Percentiles rank a stretch among this genome's conserved stretches.
Evolutionary conservation across 257 asterid genomes (phyloP).

Genomic region (Forsythia suspensa): DNA sequence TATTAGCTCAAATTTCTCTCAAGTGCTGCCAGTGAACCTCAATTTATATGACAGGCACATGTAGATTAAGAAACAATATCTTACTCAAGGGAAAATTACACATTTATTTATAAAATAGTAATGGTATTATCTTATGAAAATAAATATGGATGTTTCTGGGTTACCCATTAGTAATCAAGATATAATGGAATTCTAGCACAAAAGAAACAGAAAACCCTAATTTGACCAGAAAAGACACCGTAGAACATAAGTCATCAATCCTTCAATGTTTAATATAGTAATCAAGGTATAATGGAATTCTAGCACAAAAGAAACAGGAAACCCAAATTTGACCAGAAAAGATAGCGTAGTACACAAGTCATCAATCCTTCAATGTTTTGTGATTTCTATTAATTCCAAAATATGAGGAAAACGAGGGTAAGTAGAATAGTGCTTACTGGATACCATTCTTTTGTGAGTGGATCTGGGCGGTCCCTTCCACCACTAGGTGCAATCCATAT

Average conservation of each 20-base stretch:
- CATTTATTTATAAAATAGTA: too few relatives aligned
- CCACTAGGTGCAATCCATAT: slow-evolving; percentile 99
- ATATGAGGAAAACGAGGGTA: slow-evolving; percentile 11
- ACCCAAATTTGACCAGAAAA: slow-evolving; percentile 2
- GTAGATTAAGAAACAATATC: neutral
- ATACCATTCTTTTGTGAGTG: slow-evolving; percentile 73
- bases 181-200: neutral
- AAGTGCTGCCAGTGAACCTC: neutral
- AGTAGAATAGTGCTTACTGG: slow-evolving; percentile 63
- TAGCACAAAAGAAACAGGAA: neutral
- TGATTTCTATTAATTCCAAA: neutral
- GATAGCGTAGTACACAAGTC: neutral
- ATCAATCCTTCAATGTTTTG: neutral
- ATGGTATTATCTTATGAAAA: neutral
- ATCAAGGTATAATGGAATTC: neutral
- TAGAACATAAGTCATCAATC: neutral
- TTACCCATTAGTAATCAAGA: neutral
- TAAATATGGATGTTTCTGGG: neutral
- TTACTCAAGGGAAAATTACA: neutral
- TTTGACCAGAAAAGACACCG: neutral
- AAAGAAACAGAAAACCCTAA: neutral
- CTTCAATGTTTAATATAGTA: neutral
- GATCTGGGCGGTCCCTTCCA: slow-evolving; percentile 98
- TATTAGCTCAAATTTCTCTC: neutral
- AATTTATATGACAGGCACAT: neutral